Base-by-base conservation (phyloP, 2,329 filamentous ascomycete genomes). In the Sporothrix schenckii region DNA sequence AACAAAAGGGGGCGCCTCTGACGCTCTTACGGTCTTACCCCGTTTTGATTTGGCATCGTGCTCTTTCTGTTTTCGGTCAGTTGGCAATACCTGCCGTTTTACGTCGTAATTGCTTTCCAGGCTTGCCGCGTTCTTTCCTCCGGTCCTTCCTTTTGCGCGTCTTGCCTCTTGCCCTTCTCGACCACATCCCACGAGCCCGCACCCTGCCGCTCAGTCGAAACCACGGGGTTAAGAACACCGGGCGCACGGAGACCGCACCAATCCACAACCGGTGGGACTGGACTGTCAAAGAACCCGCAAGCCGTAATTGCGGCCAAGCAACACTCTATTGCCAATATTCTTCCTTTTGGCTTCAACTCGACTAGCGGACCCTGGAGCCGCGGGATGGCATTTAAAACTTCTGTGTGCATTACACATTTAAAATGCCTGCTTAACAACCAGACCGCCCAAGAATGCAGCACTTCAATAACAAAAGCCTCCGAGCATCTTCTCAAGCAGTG, bases 221-320 rank as follows among this genome's bases (percentile, higher is more conserved):
- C 39, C 39, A 63, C 58, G 58, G 58, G 19, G 58, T 63, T 27
- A 47, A 63, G 21, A 63, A 34, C 24, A 16, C 24, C 60, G 60
- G 60, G 44, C 34, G 60, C 60, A 65, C 60, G 60, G 61, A 65
- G 41, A 34, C 47, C 61, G 44, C 67, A 41, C n/a, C 24, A 24
- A 27, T 1, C 47, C 39, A 47, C 39, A 44, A 61, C 58, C 58
- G 39, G 58, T 47, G 58, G 27, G 27, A 30, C 27, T 30, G 27
- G 68, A 54, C 56, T 24, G 68, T 58, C 16, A 27, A 47, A 21
- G 27, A n/a, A 50, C 52, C 39, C 52, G 61, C 52, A 61, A 14
- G 5, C 54, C 53, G 63, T 67, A 61, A 70, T 70, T 70, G 34
- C 63, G 27, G 63, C 69, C 69, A 70, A 67, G 69, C 16, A 60